Percentiles rank a stretch among this genome's conserved stretches.
These are phyloP conservation scores for Colletotrichum coccodes DNA, from an alignment of 2,329 filamentous ascomycete genomes.

Conservation along the genomic window DNA sequence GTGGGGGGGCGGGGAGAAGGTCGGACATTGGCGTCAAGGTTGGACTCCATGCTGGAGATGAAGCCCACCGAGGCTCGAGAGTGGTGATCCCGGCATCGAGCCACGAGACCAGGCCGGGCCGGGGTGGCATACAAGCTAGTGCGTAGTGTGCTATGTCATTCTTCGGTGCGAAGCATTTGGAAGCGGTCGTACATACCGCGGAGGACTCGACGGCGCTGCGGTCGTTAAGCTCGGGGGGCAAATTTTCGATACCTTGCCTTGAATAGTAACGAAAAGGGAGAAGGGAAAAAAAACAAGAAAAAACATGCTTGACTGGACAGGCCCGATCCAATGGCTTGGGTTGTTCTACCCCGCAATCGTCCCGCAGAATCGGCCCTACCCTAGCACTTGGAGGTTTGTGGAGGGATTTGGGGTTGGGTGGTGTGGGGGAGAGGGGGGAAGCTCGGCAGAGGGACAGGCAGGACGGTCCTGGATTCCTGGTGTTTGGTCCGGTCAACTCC, in stretches of 20 bases:
- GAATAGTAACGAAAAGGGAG: background rate
- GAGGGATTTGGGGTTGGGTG: constrained; percentile 25
- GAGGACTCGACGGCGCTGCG: background rate
- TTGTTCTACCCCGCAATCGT: constrained; percentile 20
- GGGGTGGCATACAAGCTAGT: constrained; percentile 1
- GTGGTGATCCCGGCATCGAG: constrained; percentile 2
- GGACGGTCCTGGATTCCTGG: background rate
- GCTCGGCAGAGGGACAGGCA: background rate
- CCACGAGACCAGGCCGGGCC: constrained; percentile 24
- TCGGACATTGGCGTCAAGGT: constrained; percentile 9
- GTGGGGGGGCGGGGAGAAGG: constrained; percentile 2
- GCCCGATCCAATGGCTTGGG: constrained; percentile 23
- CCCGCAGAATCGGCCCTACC: constrained; percentile 27
- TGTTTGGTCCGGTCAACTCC: constrained; percentile 21
- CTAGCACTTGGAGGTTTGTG: constrained; percentile 10
- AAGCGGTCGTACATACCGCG: background rate
- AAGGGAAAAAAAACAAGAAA: background rate
- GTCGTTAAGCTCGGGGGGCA: background rate
- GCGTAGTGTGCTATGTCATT: constrained; percentile 20
- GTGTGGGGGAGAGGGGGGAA: constrained; percentile 13
- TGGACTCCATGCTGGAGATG: constrained; percentile 19
- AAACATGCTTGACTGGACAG: background rate
- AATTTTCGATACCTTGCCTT: background rate
- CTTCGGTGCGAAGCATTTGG: background rate
- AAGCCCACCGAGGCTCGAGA: constrained; percentile 18